Conservation (phyloP, 2,329 filamentous ascomycete genomes). For the Arthroderma sp. region DNA sequence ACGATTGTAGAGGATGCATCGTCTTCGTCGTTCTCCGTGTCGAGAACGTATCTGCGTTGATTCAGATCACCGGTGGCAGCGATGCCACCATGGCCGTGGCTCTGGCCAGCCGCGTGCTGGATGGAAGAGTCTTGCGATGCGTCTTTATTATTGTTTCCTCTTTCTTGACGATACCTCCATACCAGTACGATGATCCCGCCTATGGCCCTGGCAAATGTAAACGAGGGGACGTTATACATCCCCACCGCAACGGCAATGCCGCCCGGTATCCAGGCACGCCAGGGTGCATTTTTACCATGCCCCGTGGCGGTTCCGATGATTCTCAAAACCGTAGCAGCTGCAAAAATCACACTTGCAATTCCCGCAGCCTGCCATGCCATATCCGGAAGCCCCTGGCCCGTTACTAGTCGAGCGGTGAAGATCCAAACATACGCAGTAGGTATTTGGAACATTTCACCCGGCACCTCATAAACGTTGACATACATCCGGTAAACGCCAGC, state of each 20-base stretch:
- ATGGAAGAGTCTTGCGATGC: constrained; percentile 16
- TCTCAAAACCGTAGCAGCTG: constrained; percentile 54
- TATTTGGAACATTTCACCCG: constrained; percentile 80
- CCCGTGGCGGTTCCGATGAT: constrained; percentile 33
- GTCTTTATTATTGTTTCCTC: constrained; percentile 27
- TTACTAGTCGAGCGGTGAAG: constrained; percentile 86
- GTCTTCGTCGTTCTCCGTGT: constrained; percentile 15
- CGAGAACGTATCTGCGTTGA: not conserved
- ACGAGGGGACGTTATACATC: constrained; percentile 96
- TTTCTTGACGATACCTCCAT: constrained; percentile 43
- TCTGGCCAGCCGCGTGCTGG: not conserved
- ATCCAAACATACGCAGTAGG: constrained; percentile 96
- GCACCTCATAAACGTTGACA: constrained; percentile 76
- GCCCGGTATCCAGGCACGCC: constrained; percentile 69
- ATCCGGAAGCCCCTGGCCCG: constrained; percentile 70
- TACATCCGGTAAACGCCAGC: constrained; percentile 84
- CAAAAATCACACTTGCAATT: constrained; percentile 62
- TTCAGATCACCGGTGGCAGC: not conserved
- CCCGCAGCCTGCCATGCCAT: constrained; percentile 73
- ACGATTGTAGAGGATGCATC: constrained; percentile 53
- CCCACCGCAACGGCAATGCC: constrained; percentile 94
- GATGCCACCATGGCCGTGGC: not conserved
- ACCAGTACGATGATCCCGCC: constrained; percentile 68
- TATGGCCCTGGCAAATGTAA: constrained; percentile 75
- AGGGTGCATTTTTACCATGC: constrained; percentile 30